Evolutionary conservation across 2,329 filamentous ascomycete genomes (phyloP).

Genomic region (Colletotrichum lupini): DNA sequence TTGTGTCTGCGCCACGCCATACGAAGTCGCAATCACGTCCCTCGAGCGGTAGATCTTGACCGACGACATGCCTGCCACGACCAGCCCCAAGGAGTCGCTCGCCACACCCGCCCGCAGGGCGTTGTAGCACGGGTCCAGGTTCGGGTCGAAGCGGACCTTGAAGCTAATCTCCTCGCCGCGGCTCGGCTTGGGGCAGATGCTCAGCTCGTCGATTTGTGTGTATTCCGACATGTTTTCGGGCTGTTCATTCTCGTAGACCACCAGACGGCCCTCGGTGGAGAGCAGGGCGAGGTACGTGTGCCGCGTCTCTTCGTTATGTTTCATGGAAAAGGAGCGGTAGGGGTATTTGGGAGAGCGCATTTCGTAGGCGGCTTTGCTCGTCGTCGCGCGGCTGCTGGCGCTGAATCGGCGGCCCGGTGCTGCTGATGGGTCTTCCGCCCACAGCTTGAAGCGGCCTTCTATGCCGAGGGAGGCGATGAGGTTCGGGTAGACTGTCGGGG

Average conservation of each 20-base stretch:
- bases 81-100: slow-evolving; percentile 80
- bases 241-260: slow-evolving; percentile 86
- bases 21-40: slow-evolving; percentile 63
- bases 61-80: slow-evolving; percentile 86
- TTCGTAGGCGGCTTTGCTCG: slow-evolving; percentile 63
- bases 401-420: slow-evolving; percentile 86
- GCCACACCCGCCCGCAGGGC: slow-evolving; percentile 85
- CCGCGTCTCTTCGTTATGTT: slow-evolving; percentile 79
- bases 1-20: slow-evolving; percentile 65
- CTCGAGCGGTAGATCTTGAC: slow-evolving; percentile 86
- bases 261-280: slow-evolving; percentile 82
- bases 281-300: slow-evolving; percentile 90
- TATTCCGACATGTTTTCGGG: slow-evolving; percentile 85
- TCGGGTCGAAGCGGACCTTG: slow-evolving; percentile 88
- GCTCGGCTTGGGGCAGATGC: slow-evolving; percentile 75
- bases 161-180: slow-evolving; percentile 90
- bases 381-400: slow-evolving; percentile 58
- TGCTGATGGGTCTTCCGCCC: slow-evolving; percentile 89
- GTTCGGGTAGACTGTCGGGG: slow-evolving; percentile 86
- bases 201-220: slow-evolving; percentile 79
- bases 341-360: slow-evolving; percentile 70
- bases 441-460: slow-evolving; percentile 90
- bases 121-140: slow-evolving; percentile 81
- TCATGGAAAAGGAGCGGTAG: slow-evolving; percentile 87
- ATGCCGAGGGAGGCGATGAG: slow-evolving; percentile 89